Evolutionary conservation across 23 red algal species (phyloP), one percentile per base, ranked within the genome.

Genomic region (Gracilaria domingensis): DNA sequence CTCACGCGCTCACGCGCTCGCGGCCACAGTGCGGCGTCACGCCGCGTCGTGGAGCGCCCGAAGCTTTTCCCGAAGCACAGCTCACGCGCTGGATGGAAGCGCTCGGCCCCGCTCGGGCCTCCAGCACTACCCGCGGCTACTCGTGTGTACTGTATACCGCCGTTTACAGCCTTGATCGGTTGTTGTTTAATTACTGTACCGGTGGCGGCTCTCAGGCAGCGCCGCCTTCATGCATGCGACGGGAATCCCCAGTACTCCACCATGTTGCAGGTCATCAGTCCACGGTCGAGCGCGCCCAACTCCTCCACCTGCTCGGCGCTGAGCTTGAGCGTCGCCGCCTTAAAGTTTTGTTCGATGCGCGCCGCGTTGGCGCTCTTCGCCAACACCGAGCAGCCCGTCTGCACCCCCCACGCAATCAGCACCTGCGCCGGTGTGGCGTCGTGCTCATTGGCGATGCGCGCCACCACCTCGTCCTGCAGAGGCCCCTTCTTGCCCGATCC

Each of bases 231-330:
- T 42, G 72, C 72, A 59, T 92, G 89, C 40, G 89, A 82, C n/a
- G 89, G 89, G 64, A 92, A 97, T 32, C 72, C 88, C 95, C 95
- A 97, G 66, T 97, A 97, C 58, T 91, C 90, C 39, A 82, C 79
- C 95, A 97, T 97, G 77, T 97, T 87, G 77, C 95, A 97, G 29
- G 76, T 89, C 59, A 93, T 34, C 32, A 91, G 48, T 8, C 73
- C 84, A 38, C 95, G 86, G 42, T 97, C 95, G 1, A 97, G 45
- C 77, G 34, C 79, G 26, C 91, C 80, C 23, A 97, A 64, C 62
- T 85, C 25, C 56, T 94, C 17, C 84, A 97, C 23, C 80, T 94
- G 70, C 38, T 56, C 32, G 20, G 39, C 85, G 62, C 81, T 81
- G 36, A 97, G 87, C 60, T 2, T 53, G 54, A 97, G 33, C 57